Percentiles rank a stretch among this genome's conserved stretches.
These are phyloP conservation scores for Citrus sinensis DNA, from an alignment of 345 rosid genomes.

Conservation along the genomic window DNA sequence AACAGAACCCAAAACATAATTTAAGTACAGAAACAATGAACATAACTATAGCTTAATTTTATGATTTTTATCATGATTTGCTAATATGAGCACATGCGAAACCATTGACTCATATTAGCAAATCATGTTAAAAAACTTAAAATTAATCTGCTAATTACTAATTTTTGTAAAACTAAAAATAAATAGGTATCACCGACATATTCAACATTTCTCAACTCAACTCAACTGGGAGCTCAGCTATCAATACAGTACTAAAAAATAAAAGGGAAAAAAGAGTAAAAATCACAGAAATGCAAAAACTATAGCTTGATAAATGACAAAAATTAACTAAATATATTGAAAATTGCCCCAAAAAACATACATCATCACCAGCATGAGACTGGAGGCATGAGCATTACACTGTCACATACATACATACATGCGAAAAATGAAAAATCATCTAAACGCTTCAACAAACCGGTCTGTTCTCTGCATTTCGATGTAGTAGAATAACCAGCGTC, in stretches of 20 bases:
- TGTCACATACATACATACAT: slow-evolving; percentile 13
- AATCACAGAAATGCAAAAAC: background rate
- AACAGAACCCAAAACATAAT: background rate
- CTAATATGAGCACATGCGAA: background rate
- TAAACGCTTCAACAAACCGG: slow-evolving; percentile 18
- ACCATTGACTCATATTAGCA: background rate
- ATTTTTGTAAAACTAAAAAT: background rate
- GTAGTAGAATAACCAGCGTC: slow-evolving; percentile 9
- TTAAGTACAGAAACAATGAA: background rate
- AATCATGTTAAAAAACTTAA: background rate
- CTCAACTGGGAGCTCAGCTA: background rate
- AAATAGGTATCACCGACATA: background rate
- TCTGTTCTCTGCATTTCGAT: slow-evolving; percentile 21
- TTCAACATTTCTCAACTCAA: slow-evolving; percentile 5
- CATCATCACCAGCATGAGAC: slow-evolving; percentile 12
- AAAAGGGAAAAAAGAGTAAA: background rate
- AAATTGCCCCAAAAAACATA: slow-evolving; percentile 13
- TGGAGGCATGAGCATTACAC: slow-evolving; percentile 5
- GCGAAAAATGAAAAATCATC: slow-evolving; percentile 15
- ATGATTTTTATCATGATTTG: too few relatives aligned
- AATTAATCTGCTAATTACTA: background rate
- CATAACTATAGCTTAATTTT: background rate
- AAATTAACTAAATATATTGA: slow-evolving; percentile 1
- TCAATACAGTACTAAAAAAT: background rate
- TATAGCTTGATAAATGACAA: slow-evolving; percentile 1